phyloP scores from a whole-genome alignment of 108 stramenopile genomes.

The Skeletonema menzelii region DNA sequence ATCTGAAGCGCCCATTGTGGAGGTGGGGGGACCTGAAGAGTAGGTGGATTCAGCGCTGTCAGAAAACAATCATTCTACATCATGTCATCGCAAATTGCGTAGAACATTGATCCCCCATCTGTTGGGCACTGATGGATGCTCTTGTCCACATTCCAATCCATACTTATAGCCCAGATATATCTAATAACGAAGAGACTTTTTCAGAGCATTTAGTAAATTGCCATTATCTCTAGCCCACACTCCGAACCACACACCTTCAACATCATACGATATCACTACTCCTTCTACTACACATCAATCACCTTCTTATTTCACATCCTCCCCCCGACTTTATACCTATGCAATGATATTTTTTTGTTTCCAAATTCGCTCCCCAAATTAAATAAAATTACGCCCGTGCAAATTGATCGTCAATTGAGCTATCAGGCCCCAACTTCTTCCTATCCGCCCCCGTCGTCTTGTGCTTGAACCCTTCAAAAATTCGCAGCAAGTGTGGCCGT shows the following conservation, averaged over 20 bases:
- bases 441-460: conserved; percentile 59
- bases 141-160: not conserved
- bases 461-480: conserved; percentile 73
- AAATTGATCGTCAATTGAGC: conserved; percentile 74
- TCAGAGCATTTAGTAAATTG: not conserved
- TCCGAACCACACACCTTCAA: not conserved
- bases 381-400: conserved; percentile 30
- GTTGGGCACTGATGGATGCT: not conserved
- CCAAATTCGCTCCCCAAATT: not conserved
- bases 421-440: conserved; percentile 60
- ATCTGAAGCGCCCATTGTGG: not conserved
- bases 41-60: not conserved
- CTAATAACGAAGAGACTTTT: not conserved
- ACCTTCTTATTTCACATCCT: not conserved
- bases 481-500: conserved; percentile 81
- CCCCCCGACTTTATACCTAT: not conserved
- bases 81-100: not conserved
- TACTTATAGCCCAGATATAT: not conserved
- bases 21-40: not conserved
- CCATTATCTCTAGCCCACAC: not conserved
- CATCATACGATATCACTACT: not conserved
- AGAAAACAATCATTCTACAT: not conserved
- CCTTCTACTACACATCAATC: not conserved
- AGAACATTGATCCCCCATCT: not conserved
- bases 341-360: not conserved